These are phyloP conservation scores for Brassica carinata DNA, from an alignment of 345 rosid genomes.

Conservation along the genomic window DNA sequence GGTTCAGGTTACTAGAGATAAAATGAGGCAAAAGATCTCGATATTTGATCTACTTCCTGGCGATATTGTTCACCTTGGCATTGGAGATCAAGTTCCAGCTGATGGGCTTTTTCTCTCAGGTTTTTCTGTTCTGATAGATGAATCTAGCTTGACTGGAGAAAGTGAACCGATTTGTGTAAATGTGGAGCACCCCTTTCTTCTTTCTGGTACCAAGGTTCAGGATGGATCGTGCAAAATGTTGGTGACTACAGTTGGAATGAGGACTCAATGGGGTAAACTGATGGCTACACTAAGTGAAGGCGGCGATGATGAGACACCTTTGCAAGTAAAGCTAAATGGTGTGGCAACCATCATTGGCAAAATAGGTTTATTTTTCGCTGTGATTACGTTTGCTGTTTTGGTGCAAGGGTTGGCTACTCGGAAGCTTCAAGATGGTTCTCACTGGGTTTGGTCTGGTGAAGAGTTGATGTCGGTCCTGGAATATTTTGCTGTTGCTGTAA, in stretches of 20 bases:
- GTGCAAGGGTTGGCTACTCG: conserved; percentile 67
- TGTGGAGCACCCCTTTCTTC: conserved; percentile 57
- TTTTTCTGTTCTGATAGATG: conserved; percentile 62
- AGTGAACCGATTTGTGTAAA: conserved; percentile 57
- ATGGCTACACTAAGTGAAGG: conserved; percentile 82
- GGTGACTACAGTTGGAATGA: conserved; percentile 85
- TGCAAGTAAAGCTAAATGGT: conserved; percentile 79
- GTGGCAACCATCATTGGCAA: conserved; percentile 82
- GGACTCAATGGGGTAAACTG: conserved; percentile 88
- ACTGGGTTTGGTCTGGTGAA: conserved; percentile 68
- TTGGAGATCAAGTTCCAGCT: conserved; percentile 81
- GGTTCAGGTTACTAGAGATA: conserved; percentile 65
- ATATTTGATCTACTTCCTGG: conserved; percentile 78
- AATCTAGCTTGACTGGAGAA: conserved; percentile 76
- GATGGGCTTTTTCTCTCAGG: conserved; percentile 73
- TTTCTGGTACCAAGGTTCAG: conserved; percentile 76
- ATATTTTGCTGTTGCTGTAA: conserved; percentile 80
- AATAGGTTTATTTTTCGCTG: conserved; percentile 75
- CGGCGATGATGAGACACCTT: conserved; percentile 83
- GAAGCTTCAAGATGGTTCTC: conserved; percentile 55
- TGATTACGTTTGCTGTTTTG: conserved; percentile 73
- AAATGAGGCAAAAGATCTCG: conserved; percentile 57
- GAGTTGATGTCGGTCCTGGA: conserved; percentile 69
- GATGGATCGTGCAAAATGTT: conserved; percentile 84
- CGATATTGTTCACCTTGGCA: conserved; percentile 68